phyloP scores from a whole-genome alignment of 2,329 filamentous ascomycete species.

The Fusarium tanahbumbuense region DNA sequence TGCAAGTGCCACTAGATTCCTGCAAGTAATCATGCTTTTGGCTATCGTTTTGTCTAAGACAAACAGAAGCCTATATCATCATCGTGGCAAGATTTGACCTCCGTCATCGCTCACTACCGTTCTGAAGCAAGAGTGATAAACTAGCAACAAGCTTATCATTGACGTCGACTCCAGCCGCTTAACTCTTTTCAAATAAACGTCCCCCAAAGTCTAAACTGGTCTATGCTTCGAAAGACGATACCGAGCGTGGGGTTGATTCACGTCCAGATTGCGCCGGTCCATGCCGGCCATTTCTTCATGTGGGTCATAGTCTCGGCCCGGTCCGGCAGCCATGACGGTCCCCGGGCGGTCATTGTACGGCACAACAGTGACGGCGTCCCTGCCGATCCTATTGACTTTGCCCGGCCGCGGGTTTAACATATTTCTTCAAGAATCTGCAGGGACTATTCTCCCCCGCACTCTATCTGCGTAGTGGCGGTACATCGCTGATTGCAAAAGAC shows the following conservation, averaged over 20 bases:
- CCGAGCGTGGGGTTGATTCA: slow-evolving; percentile 23
- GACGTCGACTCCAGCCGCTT: not conserved
- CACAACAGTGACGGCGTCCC: slow-evolving; percentile 16
- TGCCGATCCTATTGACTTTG: slow-evolving; percentile 25
- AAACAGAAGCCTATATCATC: slow-evolving; percentile 1
- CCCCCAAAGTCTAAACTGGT: not conserved
- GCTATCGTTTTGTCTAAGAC: not conserved
- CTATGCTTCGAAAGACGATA: not conserved
- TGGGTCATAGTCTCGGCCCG: slow-evolving; percentile 40
- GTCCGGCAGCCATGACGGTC: slow-evolving; percentile 38
- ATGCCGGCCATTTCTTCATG: slow-evolving; percentile 27
- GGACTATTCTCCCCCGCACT: slow-evolving; percentile 23
- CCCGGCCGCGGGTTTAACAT: slow-evolving; percentile 3
- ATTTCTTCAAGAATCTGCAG: slow-evolving; percentile 33
- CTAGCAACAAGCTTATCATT: not conserved
- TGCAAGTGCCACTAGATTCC: slow-evolving; percentile 1
- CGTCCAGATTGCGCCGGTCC: slow-evolving; percentile 11
- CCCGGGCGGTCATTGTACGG: slow-evolving; percentile 15
- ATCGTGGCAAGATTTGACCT: slow-evolving; percentile 16
- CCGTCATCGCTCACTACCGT: not conserved
- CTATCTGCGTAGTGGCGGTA: slow-evolving; percentile 6
- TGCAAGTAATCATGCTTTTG: slow-evolving; percentile 13
- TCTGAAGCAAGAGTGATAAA: not conserved
- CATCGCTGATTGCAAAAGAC: not conserved
- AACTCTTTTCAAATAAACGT: slow-evolving; percentile 2